Evolutionary conservation across 2,329 filamentous ascomycete species (phyloP).

Genomic region (Tolypocladium endophyticum): DNA sequence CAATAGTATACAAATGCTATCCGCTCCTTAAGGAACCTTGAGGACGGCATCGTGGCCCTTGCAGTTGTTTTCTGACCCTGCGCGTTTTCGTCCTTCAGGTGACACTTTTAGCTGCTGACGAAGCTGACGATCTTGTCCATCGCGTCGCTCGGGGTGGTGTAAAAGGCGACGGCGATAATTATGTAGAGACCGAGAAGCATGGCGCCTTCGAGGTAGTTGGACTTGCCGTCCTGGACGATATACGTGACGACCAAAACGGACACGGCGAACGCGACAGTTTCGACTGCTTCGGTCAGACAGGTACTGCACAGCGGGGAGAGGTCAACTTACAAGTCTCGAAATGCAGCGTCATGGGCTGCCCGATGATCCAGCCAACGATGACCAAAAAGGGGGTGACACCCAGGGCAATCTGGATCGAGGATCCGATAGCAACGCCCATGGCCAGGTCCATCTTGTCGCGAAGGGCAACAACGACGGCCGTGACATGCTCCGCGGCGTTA

Average conservation of each 20-base stretch:
- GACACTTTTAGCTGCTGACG: background rate
- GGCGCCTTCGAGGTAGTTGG: constrained; percentile 74
- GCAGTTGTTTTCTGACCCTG: background rate
- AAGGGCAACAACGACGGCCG: constrained; percentile 66
- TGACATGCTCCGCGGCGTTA: constrained; percentile 73
- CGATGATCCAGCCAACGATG: constrained; percentile 69
- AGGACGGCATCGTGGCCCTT: background rate
- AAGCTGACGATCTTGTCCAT: constrained; percentile 23
- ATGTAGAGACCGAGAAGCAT: constrained; percentile 48
- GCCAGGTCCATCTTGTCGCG: constrained; percentile 68
- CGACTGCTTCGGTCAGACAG: constrained; percentile 31
- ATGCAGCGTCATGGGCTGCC: constrained; percentile 62
- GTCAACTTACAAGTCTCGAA: constrained; percentile 50
- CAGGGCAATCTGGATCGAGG: constrained; percentile 72
- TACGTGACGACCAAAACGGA: constrained; percentile 67
- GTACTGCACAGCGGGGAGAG: background rate
- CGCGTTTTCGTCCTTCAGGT: background rate
- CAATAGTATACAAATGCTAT: background rate
- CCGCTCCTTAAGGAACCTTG: background rate
- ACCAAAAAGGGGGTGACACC: constrained; percentile 74
- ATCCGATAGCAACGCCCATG: constrained; percentile 73
- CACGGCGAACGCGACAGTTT: constrained; percentile 68
- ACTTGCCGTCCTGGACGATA: constrained; percentile 71
- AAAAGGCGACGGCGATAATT: constrained; percentile 52
- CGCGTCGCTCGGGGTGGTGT: constrained; percentile 39